Base-by-base conservation (phyloP, 2,329 filamentous ascomycete species). In the Pseudocercospora eumusae region DNA sequence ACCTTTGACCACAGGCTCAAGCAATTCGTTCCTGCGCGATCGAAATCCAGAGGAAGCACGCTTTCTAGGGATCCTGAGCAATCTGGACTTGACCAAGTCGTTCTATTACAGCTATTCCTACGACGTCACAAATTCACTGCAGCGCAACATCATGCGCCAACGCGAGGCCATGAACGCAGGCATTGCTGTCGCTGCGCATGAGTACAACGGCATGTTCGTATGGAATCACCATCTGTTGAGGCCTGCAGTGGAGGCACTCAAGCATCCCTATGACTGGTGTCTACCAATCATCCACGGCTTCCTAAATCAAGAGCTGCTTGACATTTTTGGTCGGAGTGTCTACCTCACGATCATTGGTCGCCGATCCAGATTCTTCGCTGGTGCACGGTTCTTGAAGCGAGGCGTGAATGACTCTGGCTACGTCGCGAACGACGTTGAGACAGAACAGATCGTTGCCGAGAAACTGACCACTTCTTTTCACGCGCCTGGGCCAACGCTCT, bases 81-180 rank as follows among this genome's bases (percentile, higher is more conserved):
- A 96, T 68, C 82, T 99, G 31, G 95, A 99, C 75, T 79, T 99
- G 63, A 92, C 90, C 0, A 85, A 90, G 60, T 96, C 91, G 0
- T 99, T 99, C 75, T 99, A 99, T 77, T 99, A 97, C 80, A 97
- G 93, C 79, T 97, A 97, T 75, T 96, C 93, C 0, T 99, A 99
- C 78, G 92, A 99, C 74, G 90, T 98, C 68, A 99, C 95, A 0
- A 86, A 88, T 58, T 96, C 92, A 0, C 80, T 99, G 52, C 95
- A 99, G 75, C 87, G 93, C 72, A 99, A 99, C 71, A 92, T 99
- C 64, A 88, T 88, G 20, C 84, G 87, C 31, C 92, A 97, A 76
- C 85, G 95, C 42, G 82, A 85, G 54, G 86, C 88, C 2, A 77
- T 96, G 55, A 83, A 86, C 28, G 81, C 87, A 63, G 91, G 90